phyloP scores from a whole-genome alignment of 2,329 filamentous ascomycete genomes.

The Aspergillus amoenus region DNA sequence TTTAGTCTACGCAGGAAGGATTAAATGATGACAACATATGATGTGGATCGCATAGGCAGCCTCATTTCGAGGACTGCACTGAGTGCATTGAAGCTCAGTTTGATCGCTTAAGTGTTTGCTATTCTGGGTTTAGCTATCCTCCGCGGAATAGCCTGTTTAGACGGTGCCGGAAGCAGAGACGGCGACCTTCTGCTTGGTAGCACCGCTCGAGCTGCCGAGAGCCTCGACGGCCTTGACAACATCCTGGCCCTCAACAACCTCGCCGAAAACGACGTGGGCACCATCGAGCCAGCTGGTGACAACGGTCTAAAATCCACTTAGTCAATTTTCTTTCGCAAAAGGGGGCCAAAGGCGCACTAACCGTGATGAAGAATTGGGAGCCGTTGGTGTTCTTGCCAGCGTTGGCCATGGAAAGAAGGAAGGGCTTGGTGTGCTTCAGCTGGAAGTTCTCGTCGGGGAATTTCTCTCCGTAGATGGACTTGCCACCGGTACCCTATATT shows the following conservation, averaged over 20 bases:
- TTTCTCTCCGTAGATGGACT: constrained; percentile 94
- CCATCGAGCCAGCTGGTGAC: constrained; percentile 66
- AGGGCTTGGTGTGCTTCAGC: constrained; percentile 69
- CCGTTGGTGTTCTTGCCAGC: constrained; percentile 89
- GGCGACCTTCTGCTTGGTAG: background rate
- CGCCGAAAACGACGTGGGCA: constrained; percentile 69
- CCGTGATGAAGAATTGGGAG: constrained; percentile 71
- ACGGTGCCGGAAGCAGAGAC: background rate
- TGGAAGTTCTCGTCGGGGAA: constrained; percentile 91
- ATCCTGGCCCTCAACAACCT: constrained; percentile 56
- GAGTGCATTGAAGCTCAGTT: background rate
- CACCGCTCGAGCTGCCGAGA: constrained; percentile 55
- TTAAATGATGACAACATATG: background rate
- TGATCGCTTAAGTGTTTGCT: background rate
- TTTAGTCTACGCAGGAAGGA: background rate
- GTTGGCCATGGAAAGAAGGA: constrained; percentile 92
- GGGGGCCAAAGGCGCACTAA: background rate
- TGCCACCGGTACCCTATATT: constrained; percentile 77
- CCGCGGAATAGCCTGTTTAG: background rate
- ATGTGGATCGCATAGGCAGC: background rate
- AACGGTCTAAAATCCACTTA: constrained; percentile 46
- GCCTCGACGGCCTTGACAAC: constrained; percentile 61
- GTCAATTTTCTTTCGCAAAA: background rate
- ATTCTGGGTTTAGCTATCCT: background rate
- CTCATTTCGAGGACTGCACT: background rate